Base-by-base conservation (phyloP, 768 basidiomycete genomes). In the Hortiboletus flavorubellus region DNA sequence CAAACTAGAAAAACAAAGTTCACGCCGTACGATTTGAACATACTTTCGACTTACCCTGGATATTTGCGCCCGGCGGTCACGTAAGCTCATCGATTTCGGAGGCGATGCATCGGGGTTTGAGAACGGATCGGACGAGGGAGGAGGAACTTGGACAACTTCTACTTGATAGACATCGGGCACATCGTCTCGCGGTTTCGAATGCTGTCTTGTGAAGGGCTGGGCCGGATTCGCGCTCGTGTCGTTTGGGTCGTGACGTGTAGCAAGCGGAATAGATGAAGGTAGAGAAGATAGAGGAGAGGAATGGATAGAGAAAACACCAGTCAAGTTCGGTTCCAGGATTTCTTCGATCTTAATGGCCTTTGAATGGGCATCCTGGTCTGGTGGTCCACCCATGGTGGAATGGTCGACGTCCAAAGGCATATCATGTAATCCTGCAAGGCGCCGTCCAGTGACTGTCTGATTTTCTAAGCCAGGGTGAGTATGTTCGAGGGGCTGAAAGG, bases 11-110 rank as follows among this genome's bases (percentile, higher is more conserved):
- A 54, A 42, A 46, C 58, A 55, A n/a, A 33, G 33, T 46, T 54
- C 8, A 7, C 0, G 46, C 12, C 45, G 37, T 5, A 9, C 12
- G 29, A 6, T 14, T 35, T 18, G 26, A 48, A 23, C 31, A 15
- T 21, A 1, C 9, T 4, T 51, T 26, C 4, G 23, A 61, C 69
- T 58, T 46, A 70, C 69, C 51, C 40, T 46, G 16, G 59, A 61
- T 41, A 70, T 70, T 23, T 71, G 69, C 2, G 70, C 70, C 8
- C 66, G 66, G 4, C 69, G 65, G 41, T 68, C 69, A 14, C 70
- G 69, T 30, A 70, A 44, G 46, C 69, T 70, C 68, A 70, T 70
- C 16, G 69, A 55, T 38, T 56, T 64, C 16, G 53, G 61, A 16
- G 65, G 56, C 2, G 69, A 67, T 10, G 16, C 33, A 9, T 57